These are phyloP conservation scores for Evernia prunastri DNA, from an alignment of 495 filamentous ascomycete species.

Conservation along the genomic window DNA sequence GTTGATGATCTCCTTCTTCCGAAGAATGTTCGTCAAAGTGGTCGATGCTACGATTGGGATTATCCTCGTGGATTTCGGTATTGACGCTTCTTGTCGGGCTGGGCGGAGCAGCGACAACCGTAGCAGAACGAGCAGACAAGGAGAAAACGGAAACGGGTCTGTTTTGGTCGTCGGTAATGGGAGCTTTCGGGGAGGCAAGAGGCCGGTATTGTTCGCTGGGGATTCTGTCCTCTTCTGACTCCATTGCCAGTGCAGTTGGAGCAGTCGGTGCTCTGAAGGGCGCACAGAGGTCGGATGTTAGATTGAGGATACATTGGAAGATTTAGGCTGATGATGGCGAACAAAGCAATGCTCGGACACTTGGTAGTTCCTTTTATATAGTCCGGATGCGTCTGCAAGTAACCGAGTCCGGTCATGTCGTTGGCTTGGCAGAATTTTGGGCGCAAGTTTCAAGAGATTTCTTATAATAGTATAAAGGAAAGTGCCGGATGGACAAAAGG, in stretches of 20 bases:
- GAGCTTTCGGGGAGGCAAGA: slow-evolving; percentile 3
- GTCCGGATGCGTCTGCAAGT: slow-evolving; percentile 5
- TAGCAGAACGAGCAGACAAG: slow-evolving; percentile 5
- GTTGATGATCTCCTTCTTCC: slow-evolving; percentile 4
- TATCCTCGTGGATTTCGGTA: slow-evolving; percentile 8
- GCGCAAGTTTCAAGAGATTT: background rate
- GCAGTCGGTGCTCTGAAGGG: background rate
- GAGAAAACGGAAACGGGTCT: slow-evolving; percentile 14
- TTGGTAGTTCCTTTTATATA: background rate
- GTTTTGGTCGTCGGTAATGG: slow-evolving; percentile 6
- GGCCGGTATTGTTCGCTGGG: background rate
- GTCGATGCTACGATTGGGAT: slow-evolving; percentile 3
- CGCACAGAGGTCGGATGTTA: background rate
- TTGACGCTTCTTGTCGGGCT: slow-evolving; percentile 12
- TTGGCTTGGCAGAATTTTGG: background rate
- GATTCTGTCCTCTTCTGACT: background rate
- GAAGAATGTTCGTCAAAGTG: slow-evolving; percentile 7
- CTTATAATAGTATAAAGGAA: background rate
- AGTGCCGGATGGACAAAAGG: background rate
- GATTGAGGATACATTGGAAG: background rate
- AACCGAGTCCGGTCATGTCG: background rate
- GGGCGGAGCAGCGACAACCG: slow-evolving; percentile 4
- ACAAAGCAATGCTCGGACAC: background rate
- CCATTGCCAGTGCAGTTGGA: background rate
- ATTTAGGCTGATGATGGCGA: background rate